Conservation (phyloP, 2,329 filamentous ascomycete genomes). For the Phialemonium atrogriseum region DNA sequence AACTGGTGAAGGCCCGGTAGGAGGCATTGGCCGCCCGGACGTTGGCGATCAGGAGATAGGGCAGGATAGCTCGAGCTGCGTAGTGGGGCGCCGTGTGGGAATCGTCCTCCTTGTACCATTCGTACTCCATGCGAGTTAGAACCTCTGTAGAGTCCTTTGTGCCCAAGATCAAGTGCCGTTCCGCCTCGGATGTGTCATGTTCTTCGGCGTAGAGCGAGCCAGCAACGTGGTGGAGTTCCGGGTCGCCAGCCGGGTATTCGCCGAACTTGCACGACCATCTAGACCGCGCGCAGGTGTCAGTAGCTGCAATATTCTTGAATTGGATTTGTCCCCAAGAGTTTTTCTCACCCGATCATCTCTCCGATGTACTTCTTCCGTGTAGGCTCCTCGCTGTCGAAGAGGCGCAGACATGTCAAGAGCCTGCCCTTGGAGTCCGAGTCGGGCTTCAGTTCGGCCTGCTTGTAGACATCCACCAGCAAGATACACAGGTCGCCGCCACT, state of each 20-base stretch:
- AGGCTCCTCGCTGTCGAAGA: slow-evolving; percentile 77
- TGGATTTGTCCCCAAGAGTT: too few relatives aligned
- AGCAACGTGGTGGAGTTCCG: slow-evolving; percentile 87
- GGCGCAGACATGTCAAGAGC: slow-evolving; percentile 67
- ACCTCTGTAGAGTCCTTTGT: slow-evolving; percentile 80
- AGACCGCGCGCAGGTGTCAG: neutral
- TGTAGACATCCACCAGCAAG: slow-evolving; percentile 84
- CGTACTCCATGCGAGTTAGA: slow-evolving; percentile 77
- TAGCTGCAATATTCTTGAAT: too few relatives aligned
- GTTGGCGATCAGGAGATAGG: slow-evolving; percentile 86
- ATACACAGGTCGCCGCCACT: slow-evolving; percentile 86
- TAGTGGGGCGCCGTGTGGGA: slow-evolving; percentile 82
- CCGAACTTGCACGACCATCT: slow-evolving; percentile 82
- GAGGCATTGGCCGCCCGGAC: slow-evolving; percentile 79
- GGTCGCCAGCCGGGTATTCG: slow-evolving; percentile 83
- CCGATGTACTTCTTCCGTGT: slow-evolving; percentile 87
- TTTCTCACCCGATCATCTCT: slow-evolving; percentile 70
- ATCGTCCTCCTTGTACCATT: slow-evolving; percentile 87
- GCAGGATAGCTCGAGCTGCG: slow-evolving; percentile 76
- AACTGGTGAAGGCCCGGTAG: slow-evolving; percentile 66
- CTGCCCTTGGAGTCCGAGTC: slow-evolving; percentile 68
- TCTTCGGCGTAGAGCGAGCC: slow-evolving; percentile 88
- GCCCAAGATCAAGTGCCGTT: slow-evolving; percentile 79
- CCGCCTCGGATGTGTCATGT: slow-evolving; percentile 86
- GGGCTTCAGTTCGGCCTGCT: slow-evolving; percentile 71